Percentiles rank a stretch among this genome's conserved stretches.
phyloP scores from a whole-genome alignment of 257 asterid genomes.

The Lycium barbarum region DNA sequence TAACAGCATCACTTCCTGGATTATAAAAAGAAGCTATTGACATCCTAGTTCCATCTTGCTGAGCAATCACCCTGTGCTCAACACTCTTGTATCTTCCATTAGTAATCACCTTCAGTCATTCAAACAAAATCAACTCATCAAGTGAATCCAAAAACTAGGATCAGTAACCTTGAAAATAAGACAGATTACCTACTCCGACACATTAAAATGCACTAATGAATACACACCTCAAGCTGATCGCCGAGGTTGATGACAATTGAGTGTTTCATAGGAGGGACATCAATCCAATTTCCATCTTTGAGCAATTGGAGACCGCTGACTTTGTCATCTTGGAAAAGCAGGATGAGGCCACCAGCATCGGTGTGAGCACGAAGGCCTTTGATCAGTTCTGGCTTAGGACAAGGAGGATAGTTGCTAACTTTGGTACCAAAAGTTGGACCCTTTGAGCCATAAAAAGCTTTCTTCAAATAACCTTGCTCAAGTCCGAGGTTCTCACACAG shows the following conservation, averaged over 20 bases:
- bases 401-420: slow-evolving; percentile 78
- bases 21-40: slow-evolving; percentile 73
- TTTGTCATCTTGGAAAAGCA: slow-evolving; percentile 76
- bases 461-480: slow-evolving; percentile 71
- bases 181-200: neutral
- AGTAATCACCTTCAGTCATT: slow-evolving; percentile 53
- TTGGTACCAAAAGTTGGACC: slow-evolving; percentile 77
- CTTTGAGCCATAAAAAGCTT: slow-evolving; percentile 65
- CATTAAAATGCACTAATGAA: neutral
- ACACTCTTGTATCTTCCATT: slow-evolving; percentile 73
- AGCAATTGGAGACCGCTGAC: slow-evolving; percentile 83
- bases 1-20: slow-evolving; percentile 70
- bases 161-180: neutral
- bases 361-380: slow-evolving; percentile 85
- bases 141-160: neutral
- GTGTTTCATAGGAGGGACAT: slow-evolving; percentile 80
- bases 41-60: slow-evolving; percentile 63
- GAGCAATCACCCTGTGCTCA: slow-evolving; percentile 64
- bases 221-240: slow-evolving; percentile 69
- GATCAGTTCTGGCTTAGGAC: slow-evolving; percentile 73
- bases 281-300: slow-evolving; percentile 70
- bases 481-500: slow-evolving; percentile 77
- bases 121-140: neutral
- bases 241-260: slow-evolving; percentile 72
- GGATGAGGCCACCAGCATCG: slow-evolving; percentile 77